Evolutionary conservation across 148 eudicot species (phyloP).

Genomic region (Salicornia ramosissima): DNA sequence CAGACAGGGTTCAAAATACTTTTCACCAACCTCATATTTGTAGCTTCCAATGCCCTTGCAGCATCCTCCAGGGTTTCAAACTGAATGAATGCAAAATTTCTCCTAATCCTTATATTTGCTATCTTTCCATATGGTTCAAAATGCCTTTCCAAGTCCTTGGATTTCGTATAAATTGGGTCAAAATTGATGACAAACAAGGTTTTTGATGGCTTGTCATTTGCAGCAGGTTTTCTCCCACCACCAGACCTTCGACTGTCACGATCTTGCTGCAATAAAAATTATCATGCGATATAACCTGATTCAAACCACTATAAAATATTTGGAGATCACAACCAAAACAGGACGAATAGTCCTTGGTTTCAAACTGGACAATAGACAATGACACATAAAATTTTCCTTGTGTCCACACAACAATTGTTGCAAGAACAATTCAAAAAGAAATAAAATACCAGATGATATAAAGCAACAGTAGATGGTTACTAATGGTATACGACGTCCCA

Average conservation of each 20-base stretch:
- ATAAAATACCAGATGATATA: not conserved
- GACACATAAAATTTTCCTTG: too few species aligned
- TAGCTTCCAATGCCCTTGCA: slow-evolving; percentile 69
- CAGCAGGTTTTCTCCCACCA: slow-evolving; percentile 53
- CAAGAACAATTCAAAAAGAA: not conserved
- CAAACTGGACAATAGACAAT: not conserved
- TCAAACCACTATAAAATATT: not conserved
- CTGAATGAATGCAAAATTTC: slow-evolving; percentile 79
- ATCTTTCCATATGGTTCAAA: slow-evolving; percentile 73
- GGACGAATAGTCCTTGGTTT: not conserved
- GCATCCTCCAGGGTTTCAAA: slow-evolving; percentile 83
- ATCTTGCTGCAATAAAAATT: slow-evolving; percentile 57
- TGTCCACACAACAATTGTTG: not conserved
- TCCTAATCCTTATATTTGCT: slow-evolving; percentile 63
- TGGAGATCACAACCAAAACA: not conserved
- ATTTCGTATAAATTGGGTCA: slow-evolving; percentile 60
- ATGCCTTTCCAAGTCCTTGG: slow-evolving; percentile 76
- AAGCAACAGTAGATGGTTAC: not conserved
- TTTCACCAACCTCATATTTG: slow-evolving; percentile 54
- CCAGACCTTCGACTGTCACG: slow-evolving; percentile 65
- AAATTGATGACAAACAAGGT: slow-evolving; percentile 83
- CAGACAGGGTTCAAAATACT: not conserved
- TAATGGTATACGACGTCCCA: too few species aligned
- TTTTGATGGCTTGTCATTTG: slow-evolving; percentile 63
- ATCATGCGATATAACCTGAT: not conserved